These are phyloP conservation scores for Solanum chmielewskii DNA, from an alignment of 257 asterid species.

Conservation along the genomic window DNA sequence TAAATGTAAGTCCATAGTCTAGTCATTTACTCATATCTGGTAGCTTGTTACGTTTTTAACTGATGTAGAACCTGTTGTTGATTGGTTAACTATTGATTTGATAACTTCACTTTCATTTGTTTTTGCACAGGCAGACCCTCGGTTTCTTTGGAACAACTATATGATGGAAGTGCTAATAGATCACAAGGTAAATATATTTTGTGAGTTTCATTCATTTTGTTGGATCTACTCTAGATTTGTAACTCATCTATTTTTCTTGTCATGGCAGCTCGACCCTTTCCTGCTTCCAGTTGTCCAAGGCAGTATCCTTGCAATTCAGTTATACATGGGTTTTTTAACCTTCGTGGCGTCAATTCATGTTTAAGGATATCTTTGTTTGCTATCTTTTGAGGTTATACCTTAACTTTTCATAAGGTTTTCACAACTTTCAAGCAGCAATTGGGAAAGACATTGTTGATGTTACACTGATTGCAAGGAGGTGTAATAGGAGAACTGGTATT, in stretches of 20 bases:
- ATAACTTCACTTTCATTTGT: neutral
- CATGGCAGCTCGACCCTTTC: constrained; percentile 76
- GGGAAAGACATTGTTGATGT: constrained; percentile 57
- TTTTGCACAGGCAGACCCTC: constrained; percentile 76
- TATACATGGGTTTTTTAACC: neutral
- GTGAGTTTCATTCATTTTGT: neutral
- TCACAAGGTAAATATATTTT: constrained; percentile 49
- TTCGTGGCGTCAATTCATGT: neutral
- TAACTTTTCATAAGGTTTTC: constrained; percentile 73
- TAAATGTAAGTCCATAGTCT: neutral
- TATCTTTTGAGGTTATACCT: constrained; percentile 30
- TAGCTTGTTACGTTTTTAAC: neutral
- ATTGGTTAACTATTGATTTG: neutral
- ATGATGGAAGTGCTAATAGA: constrained; percentile 81
- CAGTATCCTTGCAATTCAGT: constrained; percentile 61
- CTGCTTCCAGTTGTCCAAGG: constrained; percentile 95
- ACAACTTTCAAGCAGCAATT: constrained; percentile 55
- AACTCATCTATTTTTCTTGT: constrained; percentile 10
- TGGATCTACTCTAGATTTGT: neutral
- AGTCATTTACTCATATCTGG: neutral
- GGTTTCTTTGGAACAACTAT: constrained; percentile 87
- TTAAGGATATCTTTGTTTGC: neutral
- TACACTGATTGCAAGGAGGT: constrained; percentile 81
- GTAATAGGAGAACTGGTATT: constrained; percentile 83
- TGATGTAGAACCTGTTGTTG: neutral